Evolutionary conservation across 768 basidiomycete genomes (phyloP).

Genomic region (Mycena polygramma): DNA sequence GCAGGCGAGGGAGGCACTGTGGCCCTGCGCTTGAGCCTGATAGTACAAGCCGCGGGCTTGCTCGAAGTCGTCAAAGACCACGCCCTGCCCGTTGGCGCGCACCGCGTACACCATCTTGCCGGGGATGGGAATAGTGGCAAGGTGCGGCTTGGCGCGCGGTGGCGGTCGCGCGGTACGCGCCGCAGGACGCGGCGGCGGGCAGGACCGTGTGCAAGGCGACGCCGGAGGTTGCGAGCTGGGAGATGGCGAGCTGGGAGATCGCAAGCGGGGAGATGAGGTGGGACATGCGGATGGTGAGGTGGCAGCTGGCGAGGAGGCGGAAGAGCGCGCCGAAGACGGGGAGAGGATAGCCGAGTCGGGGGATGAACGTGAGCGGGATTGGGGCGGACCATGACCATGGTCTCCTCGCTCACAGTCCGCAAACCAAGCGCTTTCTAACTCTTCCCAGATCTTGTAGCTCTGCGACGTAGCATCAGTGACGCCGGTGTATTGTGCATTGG

Average conservation of each 20-base stretch:
- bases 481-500: neutral
- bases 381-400: neutral
- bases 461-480: neutral
- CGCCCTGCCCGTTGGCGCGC: neutral
- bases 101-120: slow-evolving; percentile 16
- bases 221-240: neutral
- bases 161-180: too few species aligned
- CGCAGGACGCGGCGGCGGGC: too few species aligned
- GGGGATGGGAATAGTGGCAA: neutral
- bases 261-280: too few species aligned
- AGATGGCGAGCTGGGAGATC: too few species aligned
- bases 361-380: neutral
- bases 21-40: neutral
- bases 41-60: neutral
- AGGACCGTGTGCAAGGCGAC: too few species aligned
- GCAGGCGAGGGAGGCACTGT: neutral
- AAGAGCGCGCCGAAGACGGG: neutral
- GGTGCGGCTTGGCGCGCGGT: too few species aligned
- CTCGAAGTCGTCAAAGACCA: slow-evolving; percentile 1
- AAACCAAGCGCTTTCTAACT: neutral
- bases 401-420: slow-evolving; percentile 11
- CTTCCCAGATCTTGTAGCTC: neutral
- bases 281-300: neutral
- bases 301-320: neutral
- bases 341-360: neutral